Conservation (phyloP, 2,329 filamentous ascomycete genomes). For the Aspergillus puulaauensis region DNA sequence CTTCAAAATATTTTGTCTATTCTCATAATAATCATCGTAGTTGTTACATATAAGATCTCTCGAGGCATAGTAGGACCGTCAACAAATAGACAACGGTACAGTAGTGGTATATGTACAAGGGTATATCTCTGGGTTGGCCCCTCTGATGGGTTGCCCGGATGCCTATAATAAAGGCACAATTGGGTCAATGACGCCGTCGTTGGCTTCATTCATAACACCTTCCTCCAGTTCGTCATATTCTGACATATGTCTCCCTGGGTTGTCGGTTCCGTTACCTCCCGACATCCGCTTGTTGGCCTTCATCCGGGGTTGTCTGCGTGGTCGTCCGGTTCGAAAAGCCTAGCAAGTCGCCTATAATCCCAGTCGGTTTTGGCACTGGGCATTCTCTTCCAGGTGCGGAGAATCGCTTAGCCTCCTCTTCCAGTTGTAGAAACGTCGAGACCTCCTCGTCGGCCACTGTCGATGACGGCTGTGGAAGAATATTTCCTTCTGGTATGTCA, state of each 20-base stretch:
- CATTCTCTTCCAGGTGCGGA: slow-evolving; percentile 67
- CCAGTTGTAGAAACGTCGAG: slow-evolving; percentile 43
- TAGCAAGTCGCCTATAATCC: slow-evolving; percentile 71
- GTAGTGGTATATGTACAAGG: slow-evolving; percentile 22
- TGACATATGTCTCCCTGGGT: neutral
- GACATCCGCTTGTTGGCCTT: slow-evolving; percentile 10
- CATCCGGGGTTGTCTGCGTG: slow-evolving; percentile 17
- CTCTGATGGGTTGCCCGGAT: neutral
- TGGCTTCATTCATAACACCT: neutral
- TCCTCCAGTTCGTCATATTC: neutral
- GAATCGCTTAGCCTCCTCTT: slow-evolving; percentile 40
- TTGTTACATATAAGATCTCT: neutral
- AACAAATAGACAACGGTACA: slow-evolving; percentile 4
- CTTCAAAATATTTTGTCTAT: neutral
- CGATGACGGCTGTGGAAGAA: slow-evolving; percentile 13
- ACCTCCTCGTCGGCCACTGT: slow-evolving; percentile 41
- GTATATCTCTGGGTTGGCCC: slow-evolving; percentile 19
- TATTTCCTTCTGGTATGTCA: slow-evolving; percentile 12
- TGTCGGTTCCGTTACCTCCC: neutral
- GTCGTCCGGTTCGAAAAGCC: slow-evolving; percentile 58
- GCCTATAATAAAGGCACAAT: neutral
- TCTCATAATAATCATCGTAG: neutral
- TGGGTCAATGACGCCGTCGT: neutral
- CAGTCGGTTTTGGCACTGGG: slow-evolving; percentile 86
- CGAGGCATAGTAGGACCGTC: neutral